A percentile compares a stretch with the other conserved stretches of the same genome.
Evolutionary conservation across 106 monocot genomes (phyloP).

Genomic region (Dioscorea zingiberensis): DNA sequence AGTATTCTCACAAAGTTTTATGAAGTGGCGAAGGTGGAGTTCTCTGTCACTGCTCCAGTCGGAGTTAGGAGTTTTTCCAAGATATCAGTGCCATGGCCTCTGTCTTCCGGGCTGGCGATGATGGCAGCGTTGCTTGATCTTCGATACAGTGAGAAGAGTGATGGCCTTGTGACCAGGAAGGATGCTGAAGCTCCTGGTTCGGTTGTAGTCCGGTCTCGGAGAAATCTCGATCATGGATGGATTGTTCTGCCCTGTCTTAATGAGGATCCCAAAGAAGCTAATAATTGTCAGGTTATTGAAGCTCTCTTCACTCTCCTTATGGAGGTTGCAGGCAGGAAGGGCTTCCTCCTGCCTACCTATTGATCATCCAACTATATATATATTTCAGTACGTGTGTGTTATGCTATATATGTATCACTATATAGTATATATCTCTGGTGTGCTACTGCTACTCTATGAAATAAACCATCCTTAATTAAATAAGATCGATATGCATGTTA

Average conservation of each 20-base stretch:
- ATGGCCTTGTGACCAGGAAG: slow-evolving; percentile 67
- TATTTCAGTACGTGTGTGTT: too few species aligned
- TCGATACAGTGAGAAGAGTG: slow-evolving; percentile 75
- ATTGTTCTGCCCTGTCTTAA: slow-evolving; percentile 71
- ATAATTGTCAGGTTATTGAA: slow-evolving; percentile 75
- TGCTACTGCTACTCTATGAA: too few species aligned
- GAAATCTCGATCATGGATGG: slow-evolving; percentile 78
- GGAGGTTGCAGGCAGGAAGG: slow-evolving; percentile 65
- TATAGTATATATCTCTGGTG: too few species aligned
- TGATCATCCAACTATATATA: too few species aligned
- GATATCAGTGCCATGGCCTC: slow-evolving; percentile 61
- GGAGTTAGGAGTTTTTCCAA: slow-evolving; percentile 24
- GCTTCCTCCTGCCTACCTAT: too few species aligned
- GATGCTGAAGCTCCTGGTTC: slow-evolving; percentile 88
- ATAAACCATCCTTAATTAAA: too few species aligned
- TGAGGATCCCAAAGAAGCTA: slow-evolving; percentile 36
- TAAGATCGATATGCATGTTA: too few species aligned
- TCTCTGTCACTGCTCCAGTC: slow-evolving; percentile 38
- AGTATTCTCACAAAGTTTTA: slow-evolving; percentile 17
- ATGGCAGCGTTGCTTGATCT: slow-evolving; percentile 59
- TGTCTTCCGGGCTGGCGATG: slow-evolving; percentile 65
- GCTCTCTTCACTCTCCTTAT: slow-evolving; percentile 75
- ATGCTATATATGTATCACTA: too few species aligned
- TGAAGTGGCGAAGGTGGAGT: slow-evolving; percentile 69
- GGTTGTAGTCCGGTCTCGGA: slow-evolving; percentile 46